Conservation (phyloP, 164 flowering plant species). For the Tetracentron sinense region DNA sequence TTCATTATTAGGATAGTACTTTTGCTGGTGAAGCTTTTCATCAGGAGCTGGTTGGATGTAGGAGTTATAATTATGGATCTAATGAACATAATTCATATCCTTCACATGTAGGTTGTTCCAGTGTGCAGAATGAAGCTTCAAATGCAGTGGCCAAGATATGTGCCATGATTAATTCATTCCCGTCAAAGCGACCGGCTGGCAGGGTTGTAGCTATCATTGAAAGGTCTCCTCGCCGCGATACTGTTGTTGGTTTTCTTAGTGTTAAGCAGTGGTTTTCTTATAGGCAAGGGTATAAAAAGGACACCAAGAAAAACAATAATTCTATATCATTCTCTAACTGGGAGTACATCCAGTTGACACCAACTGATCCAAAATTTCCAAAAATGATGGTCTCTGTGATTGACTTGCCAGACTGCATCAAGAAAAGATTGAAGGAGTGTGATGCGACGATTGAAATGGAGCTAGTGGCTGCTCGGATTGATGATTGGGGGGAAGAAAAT, state of each 20-base stretch:
- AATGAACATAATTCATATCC: slow-evolving; percentile 23
- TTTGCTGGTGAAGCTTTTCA: slow-evolving; percentile 16
- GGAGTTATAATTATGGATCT: slow-evolving; percentile 10
- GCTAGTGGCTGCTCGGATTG: slow-evolving; percentile 69
- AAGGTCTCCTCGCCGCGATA: slow-evolving; percentile 60
- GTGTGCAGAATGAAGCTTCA: slow-evolving; percentile 17
- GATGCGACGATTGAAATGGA: slow-evolving; percentile 67
- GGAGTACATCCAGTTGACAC: slow-evolving; percentile 53
- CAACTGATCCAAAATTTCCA: slow-evolving; percentile 69
- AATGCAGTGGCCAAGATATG: slow-evolving; percentile 45
- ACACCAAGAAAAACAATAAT: slow-evolving; percentile 28
- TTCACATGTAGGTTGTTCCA: slow-evolving; percentile 11
- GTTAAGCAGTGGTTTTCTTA: slow-evolving; percentile 45
- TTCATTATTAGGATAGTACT: slow-evolving; percentile 9
- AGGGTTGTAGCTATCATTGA: slow-evolving; percentile 68
- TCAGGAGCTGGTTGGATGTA: slow-evolving; percentile 10
- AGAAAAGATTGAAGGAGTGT: slow-evolving; percentile 52
- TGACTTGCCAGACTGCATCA: slow-evolving; percentile 54
- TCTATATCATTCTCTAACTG: slow-evolving; percentile 14
- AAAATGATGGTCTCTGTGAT: slow-evolving; percentile 57
- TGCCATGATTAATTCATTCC: slow-evolving; percentile 39
- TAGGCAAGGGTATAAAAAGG: slow-evolving; percentile 33
- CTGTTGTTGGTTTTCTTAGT: slow-evolving; percentile 73
- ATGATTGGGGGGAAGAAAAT: slow-evolving; percentile 65
- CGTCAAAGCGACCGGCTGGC: slow-evolving; percentile 86